Evolutionary conservation across 352 stramenopile genomes (phyloP), one percentile per base, ranked within the genome.

Genomic region (Thalassiosira pacifica): DNA sequence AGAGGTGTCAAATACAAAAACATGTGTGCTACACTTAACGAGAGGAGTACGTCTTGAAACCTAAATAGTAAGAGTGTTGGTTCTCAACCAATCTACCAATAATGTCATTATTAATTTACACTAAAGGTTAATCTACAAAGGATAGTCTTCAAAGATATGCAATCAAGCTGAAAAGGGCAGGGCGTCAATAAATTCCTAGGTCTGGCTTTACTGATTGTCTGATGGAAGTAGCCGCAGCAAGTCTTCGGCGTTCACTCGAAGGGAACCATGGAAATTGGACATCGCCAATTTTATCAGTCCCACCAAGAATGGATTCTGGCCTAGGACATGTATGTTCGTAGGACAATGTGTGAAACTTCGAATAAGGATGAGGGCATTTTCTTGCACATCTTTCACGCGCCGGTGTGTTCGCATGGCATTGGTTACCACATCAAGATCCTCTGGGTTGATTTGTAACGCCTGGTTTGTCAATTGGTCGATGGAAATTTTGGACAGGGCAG

Each of bases 331-430:
- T 13, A 45, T 29, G 18, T 74, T 74, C 1, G 1, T 64, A 11
- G 45, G 45, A 27, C 22, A 74, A 48, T 64, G 64, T 0, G 37
- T 48, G 22, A 45, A 64, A 27, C 34, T 74, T 64, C 55, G 29
- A 42, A 74, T 45, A 32, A 74, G 48, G 32, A 74, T 64, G 9
- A 74, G 11, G 11, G 45, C n/a, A 48, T 48, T 74, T 48, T 74
- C 66, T 64, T 74, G 66, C 2, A 74, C 48, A 52, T 32, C 40
- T 45, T 48, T 64, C 4, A 64, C 16, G 18, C 10, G 2, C 42
- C 18, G 24, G 22, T 74, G 66, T 57, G 55, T 74, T 64, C 37
- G 26, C 66, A 74, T 74, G 6, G 66, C 45, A 74, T 64, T 61
- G n/a, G 42, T 29, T 11, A 74, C 24, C 2, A 31, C 66, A 63